Evolutionary conservation across 2,329 filamentous ascomycete species (phyloP), one percentile per base, ranked within the genome.

Genomic region (Alternaria solani): DNA sequence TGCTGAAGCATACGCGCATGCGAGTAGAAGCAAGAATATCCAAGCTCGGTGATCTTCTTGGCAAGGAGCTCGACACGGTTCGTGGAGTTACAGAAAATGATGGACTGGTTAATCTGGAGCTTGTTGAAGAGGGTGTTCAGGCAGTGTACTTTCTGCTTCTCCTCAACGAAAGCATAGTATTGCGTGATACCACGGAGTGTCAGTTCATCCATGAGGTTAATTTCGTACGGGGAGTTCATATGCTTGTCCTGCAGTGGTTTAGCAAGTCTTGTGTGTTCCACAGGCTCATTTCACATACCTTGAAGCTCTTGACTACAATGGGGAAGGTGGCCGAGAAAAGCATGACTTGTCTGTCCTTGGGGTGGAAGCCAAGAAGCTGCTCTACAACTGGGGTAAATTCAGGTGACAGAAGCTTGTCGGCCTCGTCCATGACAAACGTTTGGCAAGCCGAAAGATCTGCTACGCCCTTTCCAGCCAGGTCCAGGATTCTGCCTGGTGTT

Each of bases 41-140:
- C 95, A 67, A 99, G 88, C 80, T 99, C 96, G 48, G 96, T 99
- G 75, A 99, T 99, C 81, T 99, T 99, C 86, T 99, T 99, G 51
- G 95, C 95, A 26, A 99, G 87, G 54, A 99, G 86, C 81, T 99
- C 95, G 62, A 99, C 95, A 67, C 95, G 92, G 80, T 98, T 98
- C 55, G 95, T 99, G 41, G 95, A 99, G 82, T 99, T 99, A 83
- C 95, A 99, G 84, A 99, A 99, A 78, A 99, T 99, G 83, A 99
- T 99, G 64, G 96, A 99, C 84, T 99, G 95, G 82, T 99, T 99
- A 83, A 99, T 99, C 81, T 99, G 94, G 16, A 99, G 88, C 81
- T 97, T 97, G 71, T 94, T 97, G 85, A 99, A 99, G 65, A 99
- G 89, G 0, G 95, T 99, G 84, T 99, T 99, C 67, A 99, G 83